Percentiles rank a stretch among this genome's conserved stretches.
Conservation (phyloP, 1,284 basidiomycete genomes). For the Rhodofomes roseus region DNA sequence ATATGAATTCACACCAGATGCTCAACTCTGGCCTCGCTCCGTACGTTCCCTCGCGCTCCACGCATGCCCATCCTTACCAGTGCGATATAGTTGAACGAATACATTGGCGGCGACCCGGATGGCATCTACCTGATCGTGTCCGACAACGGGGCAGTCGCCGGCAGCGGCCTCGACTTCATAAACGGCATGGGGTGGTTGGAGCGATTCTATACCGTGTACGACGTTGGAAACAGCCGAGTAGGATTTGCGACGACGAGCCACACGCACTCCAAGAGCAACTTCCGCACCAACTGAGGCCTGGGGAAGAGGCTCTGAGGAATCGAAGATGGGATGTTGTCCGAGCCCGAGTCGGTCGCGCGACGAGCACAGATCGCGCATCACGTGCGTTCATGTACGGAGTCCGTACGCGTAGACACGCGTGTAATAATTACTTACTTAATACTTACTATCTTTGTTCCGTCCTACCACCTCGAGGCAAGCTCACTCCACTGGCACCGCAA, state of each 20-base stretch:
- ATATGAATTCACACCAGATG: conserved; percentile 25
- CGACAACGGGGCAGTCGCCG: conserved; percentile 18
- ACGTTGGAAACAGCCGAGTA: conserved; percentile 32
- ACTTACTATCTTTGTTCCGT: too few species aligned
- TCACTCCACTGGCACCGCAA: not conserved
- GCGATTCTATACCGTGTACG: conserved; percentile 25
- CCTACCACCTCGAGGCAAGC: not conserved
- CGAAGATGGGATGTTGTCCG: too few species aligned
- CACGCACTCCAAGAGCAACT: conserved; percentile 35
- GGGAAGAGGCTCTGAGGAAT: too few species aligned
- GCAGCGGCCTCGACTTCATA: conserved; percentile 26
- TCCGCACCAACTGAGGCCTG: not conserved
- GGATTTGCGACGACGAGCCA: conserved; percentile 41
- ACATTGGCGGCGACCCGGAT: conserved; percentile 23
- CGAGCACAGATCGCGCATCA: too few species aligned
- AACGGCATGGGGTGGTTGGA: conserved; percentile 25
- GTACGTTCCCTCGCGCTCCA: conserved; percentile 7
- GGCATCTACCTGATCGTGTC: conserved; percentile 25
- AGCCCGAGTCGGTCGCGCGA: too few species aligned
- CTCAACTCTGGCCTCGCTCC: conserved; percentile 25
- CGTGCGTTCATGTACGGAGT: too few species aligned
- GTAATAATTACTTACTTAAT: too few species aligned
- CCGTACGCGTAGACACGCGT: too few species aligned
- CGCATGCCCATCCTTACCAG: not conserved
- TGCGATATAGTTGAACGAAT: conserved; percentile 22